Evolutionary conservation across 768 basidiomycete genomes (phyloP).

Genomic region (Agaricus subrufescens): DNA sequence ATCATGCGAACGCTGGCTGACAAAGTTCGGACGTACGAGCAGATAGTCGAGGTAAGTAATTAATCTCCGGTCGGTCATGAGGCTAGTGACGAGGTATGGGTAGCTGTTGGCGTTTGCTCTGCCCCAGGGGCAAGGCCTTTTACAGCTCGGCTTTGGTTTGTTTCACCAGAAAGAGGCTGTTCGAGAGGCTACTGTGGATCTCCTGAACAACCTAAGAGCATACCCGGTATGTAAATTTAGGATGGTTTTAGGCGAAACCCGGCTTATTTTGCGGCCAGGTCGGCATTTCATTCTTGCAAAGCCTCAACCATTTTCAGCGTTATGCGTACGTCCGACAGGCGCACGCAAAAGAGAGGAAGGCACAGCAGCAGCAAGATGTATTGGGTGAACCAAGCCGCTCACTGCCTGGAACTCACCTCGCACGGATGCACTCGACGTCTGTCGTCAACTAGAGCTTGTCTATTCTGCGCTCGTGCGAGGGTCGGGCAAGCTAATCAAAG

Average conservation of each 20-base stretch:
- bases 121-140: conserved; percentile 74
- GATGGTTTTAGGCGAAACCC: conserved; percentile 8
- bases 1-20: conserved; percentile 76
- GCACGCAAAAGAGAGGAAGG: conserved; percentile 51
- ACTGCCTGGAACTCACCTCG: conserved; percentile 14
- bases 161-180: conserved; percentile 83
- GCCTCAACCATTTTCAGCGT: conserved; percentile 85
- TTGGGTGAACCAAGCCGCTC: conserved; percentile 8
- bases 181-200: conserved; percentile 75
- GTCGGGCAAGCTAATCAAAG: background rate
- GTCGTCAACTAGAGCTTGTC: conserved; percentile 8
- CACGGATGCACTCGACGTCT: conserved; percentile 30
- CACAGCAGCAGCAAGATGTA: conserved; percentile 20
- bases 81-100: background rate
- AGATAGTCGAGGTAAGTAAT: conserved; percentile 74
- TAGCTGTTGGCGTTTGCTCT: conserved; percentile 73
- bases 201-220: conserved; percentile 74
- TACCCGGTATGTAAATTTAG: conserved; percentile 56
- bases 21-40: conserved; percentile 75
- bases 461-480: background rate
- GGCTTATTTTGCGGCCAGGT: conserved; percentile 42
- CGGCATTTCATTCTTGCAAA: conserved; percentile 70
- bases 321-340: conserved; percentile 86
- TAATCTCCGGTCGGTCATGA: background rate
- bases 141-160: conserved; percentile 83